Base-by-base conservation (phyloP, 2,329 filamentous ascomycete species). In the Lanzia echinophila region DNA sequence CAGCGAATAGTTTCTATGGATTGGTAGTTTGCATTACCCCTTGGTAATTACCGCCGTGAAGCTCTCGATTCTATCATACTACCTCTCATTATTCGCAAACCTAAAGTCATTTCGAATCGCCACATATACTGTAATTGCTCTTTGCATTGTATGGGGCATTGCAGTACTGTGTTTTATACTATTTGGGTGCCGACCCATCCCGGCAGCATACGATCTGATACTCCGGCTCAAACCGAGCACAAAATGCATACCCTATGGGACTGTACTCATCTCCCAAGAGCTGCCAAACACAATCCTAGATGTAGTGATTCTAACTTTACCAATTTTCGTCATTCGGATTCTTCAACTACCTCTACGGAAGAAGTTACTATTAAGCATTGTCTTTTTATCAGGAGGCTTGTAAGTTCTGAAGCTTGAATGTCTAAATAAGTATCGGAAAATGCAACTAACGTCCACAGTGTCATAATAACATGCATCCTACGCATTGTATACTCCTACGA, bases 351-450 rank as follows among this genome's bases (percentile, higher is more conserved):
- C 50, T 42, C 11, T 48, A 28, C 44, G 50, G 6, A 53, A 53
- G 28, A 53, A 53, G 19, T 8, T 43, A 4, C 44, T 53, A 11
- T 28, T 53, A 8, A 38, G 48, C 19, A 32, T 53, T 19, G 34
- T 53, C 17, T 53, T 53, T n/a, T 53, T 44, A 34, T 31, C 34
- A 5, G 50, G 50, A n/a, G 50, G 50, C 12, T 53, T 53, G 50
- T 53, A 41, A 48, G 50, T 53, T 3, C 10, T 4, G 12, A 17
- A 7, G 24, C 36, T 24, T 8, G 17, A 28, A 20, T 10, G 2
- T 0, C 8, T 42, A 7, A 3, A 47, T 12, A 4, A 6, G 7
- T 10, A 5, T 22, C 8, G 7, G 22, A 13, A 13, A 2, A 8
- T 33, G 6, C 6, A 3, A 19, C n/a, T 53, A n/a, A 53, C 34